Base-by-base conservation (phyloP, 768 basidiomycete genomes). In the Tulasnella calospora region DNA sequence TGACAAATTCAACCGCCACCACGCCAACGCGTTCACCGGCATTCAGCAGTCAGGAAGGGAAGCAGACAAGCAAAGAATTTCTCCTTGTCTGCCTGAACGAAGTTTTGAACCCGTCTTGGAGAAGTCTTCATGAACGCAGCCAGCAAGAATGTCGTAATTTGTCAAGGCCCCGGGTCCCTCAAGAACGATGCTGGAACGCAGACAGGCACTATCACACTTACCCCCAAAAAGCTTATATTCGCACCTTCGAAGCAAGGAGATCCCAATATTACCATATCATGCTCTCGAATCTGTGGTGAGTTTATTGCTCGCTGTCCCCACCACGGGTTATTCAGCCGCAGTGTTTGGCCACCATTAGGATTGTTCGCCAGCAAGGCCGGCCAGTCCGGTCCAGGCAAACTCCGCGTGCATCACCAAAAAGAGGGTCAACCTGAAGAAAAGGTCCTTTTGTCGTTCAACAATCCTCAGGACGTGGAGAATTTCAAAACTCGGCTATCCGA, bases 121-220 rank as follows among this genome's bases (percentile, higher is more conserved):
- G 38, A 36, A 38, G 36, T 38, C 17, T 67, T 40, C 35, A 78
- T 78, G 77, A 78, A 12, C 35, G 2, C 77, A 13, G 36, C 69
- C 23, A 78, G 77, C 44, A 78, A 78, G 70, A 46, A 76, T 76
- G 75, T 61, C 38, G 61, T 71, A 36, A n/a, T 78, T 41, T 71
- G 61, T 78, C 77, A 78, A 73, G 77, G 67, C 21, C 30, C 77
- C 12, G 77, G 67, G 21, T 78, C 77, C 27, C 77, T 78, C 69
- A 78, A 78, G 69, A 72, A 78, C 35, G 67, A 78, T 41, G 23
- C 47, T 19, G 77, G 77, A 27, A 44, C 61, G 30, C 61, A 67
- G 61, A 67, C 61, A 5, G 61, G 61, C 15, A 67, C 70, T n/a
- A 23, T 78, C 70, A 44, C 77, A n/a, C 67, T 78, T 71, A 78